Percentiles rank a stretch among this genome's conserved stretches.
Conservation (phyloP, 371 early-diverging fungal species). For the Rhizopus delemar region DNA sequence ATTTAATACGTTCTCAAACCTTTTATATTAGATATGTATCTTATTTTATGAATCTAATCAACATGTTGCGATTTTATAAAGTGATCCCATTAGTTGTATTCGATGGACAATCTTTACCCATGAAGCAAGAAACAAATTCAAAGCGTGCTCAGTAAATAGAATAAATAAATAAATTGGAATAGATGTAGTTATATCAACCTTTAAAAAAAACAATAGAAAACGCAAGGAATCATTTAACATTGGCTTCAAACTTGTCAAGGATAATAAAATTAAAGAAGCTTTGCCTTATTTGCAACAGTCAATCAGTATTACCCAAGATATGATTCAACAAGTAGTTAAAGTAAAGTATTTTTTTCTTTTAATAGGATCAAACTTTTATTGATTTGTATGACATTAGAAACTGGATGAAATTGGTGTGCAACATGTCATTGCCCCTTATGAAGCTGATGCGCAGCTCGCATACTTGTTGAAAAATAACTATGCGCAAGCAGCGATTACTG, state of each 20-base stretch:
- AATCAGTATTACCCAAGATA: constrained; percentile 74
- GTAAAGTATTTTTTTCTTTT: neutral
- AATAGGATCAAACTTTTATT: neutral
- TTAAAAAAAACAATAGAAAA: constrained; percentile 34
- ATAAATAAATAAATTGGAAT: neutral
- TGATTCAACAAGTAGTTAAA: constrained; percentile 75
- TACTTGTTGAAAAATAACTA: constrained; percentile 74
- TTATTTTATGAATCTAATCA: constrained; percentile 74
- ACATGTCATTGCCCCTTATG: constrained; percentile 96
- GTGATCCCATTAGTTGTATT: constrained; percentile 93
- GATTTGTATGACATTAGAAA: constrained; percentile 37
- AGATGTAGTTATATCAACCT: neutral
- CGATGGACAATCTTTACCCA: constrained; percentile 92
- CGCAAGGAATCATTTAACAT: constrained; percentile 56
- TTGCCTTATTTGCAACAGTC: constrained; percentile 69
- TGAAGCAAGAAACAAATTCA: constrained; percentile 79
- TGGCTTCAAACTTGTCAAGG: constrained; percentile 49
- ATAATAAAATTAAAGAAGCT: constrained; percentile 64
- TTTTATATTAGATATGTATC: constrained; percentile 64
- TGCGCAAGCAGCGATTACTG: constrained; percentile 87
- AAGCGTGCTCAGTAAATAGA: constrained; percentile 59
- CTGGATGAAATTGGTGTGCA: constrained; percentile 67
- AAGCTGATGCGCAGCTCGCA: constrained; percentile 98
- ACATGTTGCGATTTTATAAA: constrained; percentile 65
- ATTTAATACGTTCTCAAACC: neutral